Base-by-base conservation (phyloP, 768 basidiomycete species). In the Gyrodon lividus region DNA sequence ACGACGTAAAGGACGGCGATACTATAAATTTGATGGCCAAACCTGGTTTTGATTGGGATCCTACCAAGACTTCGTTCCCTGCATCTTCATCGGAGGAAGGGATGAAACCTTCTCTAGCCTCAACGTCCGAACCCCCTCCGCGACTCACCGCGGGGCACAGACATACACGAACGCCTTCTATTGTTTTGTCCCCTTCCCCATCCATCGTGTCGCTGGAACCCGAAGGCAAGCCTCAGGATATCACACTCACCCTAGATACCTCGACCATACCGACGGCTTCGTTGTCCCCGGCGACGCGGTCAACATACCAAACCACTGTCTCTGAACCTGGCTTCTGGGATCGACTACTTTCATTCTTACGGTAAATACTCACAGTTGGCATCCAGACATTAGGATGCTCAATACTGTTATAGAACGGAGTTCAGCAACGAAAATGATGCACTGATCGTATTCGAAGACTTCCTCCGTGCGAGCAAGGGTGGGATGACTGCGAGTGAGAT, bases 21-120 rank as follows among this genome's bases (percentile, higher is more conserved):
- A 87, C 83, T 10, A 74, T 98, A 60, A 96, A 87, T 68, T 75
- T 99, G 40, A 86, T 94, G 76, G 71, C 94, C 67, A 96, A 95
- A 64, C 79, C 92, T 3, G 83, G 86, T 22, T 76, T 80, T 52
- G 74, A 81, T 31, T 82, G 84, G 86, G 78, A 86, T 58, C 78
- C 83, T 17, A 59, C 79, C 20, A 70, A 72, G 54, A 59, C 73
- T 0, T 60, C 16, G 34, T 68, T 48, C 43, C 74, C 58, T 30
- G 47, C 56, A 38, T 54, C 53, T n/a, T 33, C 28, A 44, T 58
- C 57, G 31, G 62, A 50, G 20, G 56, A 55, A 56, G 61, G 57
- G 52, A 60, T 60, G 58, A 40, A 50, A 17, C 46, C 53, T 26
- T 50, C 50, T 22, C 42, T 65, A 66, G 39, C 57, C 0, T 23